These are phyloP conservation scores for Ophiocordyceps unilateralis DNA, from an alignment of 2,329 filamentous ascomycete genomes.

Conservation along the genomic window DNA sequence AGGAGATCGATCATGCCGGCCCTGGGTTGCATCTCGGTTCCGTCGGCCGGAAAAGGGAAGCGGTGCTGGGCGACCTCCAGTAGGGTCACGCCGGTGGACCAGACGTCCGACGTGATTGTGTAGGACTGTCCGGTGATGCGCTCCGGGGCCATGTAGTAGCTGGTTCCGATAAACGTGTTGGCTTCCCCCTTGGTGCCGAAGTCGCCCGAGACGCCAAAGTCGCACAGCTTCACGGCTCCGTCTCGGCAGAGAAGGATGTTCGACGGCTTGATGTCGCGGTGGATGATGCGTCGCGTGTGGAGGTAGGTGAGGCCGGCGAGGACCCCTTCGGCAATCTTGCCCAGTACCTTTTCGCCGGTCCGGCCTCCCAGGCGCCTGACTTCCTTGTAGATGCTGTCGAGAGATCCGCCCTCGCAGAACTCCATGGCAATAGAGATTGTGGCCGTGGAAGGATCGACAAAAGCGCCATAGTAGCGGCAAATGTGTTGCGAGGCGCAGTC, in stretches of 20 bases:
- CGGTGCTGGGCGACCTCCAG: slow-evolving; percentile 99
- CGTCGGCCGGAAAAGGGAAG: slow-evolving; percentile 94
- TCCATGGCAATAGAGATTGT: slow-evolving; percentile 99
- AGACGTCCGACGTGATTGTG: slow-evolving; percentile 96
- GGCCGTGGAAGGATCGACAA: slow-evolving; percentile 86
- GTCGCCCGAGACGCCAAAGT: slow-evolving; percentile 94
- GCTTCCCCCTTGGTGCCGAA: slow-evolving; percentile 97
- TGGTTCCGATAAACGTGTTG: slow-evolving; percentile 97
- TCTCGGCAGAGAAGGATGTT: slow-evolving; percentile 89
- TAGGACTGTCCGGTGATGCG: slow-evolving; percentile 95
- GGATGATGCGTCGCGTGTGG: slow-evolving; percentile 90
- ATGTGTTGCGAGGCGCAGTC: slow-evolving; percentile 92
- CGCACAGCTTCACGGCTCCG: slow-evolving; percentile 92
- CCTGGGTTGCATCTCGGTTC: slow-evolving; percentile 84
- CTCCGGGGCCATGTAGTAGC: slow-evolving; percentile 98
- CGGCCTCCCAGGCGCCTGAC: slow-evolving; percentile 89
- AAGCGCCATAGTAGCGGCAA: slow-evolving; percentile 92
- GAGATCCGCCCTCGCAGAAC: slow-evolving; percentile 89
- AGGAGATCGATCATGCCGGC: slow-evolving; percentile 88
- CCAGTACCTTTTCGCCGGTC: slow-evolving; percentile 91
- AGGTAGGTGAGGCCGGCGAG: slow-evolving; percentile 88
- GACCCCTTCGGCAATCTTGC: slow-evolving; percentile 91
- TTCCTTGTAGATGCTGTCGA: slow-evolving; percentile 94
- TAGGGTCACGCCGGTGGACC: slow-evolving; percentile 90
- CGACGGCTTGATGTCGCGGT: slow-evolving; percentile 95